Conservation (phyloP, 805 yeast genomes). For the Zygosaccharomyces bisporus region DNA sequence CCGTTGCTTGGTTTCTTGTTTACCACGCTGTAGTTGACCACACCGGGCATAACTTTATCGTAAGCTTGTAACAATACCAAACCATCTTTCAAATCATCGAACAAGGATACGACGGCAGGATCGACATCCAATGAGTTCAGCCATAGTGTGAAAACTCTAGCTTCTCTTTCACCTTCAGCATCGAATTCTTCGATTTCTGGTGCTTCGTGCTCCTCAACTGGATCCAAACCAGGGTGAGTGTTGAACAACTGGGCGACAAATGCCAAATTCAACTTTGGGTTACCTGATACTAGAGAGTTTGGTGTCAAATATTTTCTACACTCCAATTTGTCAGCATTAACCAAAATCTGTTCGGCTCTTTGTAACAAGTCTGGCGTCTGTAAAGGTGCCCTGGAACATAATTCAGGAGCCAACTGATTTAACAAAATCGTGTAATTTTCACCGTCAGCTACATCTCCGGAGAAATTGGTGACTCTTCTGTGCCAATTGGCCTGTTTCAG, state of each 20-base stretch:
- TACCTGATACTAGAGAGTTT: conserved; percentile 87
- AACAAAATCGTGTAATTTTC: conserved; percentile 89
- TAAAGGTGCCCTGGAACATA: conserved; percentile 79
- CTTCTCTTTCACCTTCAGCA: conserved; percentile 99
- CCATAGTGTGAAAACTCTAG: conserved; percentile 97
- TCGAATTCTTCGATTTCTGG: conserved; percentile 97
- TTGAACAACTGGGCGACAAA: conserved; percentile 96
- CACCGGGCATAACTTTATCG: conserved; percentile 93
- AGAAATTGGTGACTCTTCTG: conserved; percentile 81
- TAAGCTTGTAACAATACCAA: conserved; percentile 83
- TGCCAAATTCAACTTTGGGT: conserved; percentile 93
- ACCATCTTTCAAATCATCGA: conserved; percentile 95
- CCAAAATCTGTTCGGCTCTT: conserved; percentile 84
- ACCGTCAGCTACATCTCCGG: conserved; percentile 87
- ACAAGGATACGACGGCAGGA: conserved; percentile 85
- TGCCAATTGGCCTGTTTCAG: conserved; percentile 87
- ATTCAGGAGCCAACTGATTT: conserved; percentile 80
- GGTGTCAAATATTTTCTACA: conserved; percentile 96
- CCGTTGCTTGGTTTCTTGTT: conserved; percentile 81
- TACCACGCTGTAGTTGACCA: conserved; percentile 71
- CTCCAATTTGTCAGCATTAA: conserved; percentile 84
- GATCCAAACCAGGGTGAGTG: conserved; percentile 95
- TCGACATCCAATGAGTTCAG: conserved; percentile 93
- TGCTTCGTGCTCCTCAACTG: conserved; percentile 84
- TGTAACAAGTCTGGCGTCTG: conserved; percentile 67